Base-by-base conservation (phyloP, 148 eudicot species). In the Rhododendron ferrugineum region DNA sequence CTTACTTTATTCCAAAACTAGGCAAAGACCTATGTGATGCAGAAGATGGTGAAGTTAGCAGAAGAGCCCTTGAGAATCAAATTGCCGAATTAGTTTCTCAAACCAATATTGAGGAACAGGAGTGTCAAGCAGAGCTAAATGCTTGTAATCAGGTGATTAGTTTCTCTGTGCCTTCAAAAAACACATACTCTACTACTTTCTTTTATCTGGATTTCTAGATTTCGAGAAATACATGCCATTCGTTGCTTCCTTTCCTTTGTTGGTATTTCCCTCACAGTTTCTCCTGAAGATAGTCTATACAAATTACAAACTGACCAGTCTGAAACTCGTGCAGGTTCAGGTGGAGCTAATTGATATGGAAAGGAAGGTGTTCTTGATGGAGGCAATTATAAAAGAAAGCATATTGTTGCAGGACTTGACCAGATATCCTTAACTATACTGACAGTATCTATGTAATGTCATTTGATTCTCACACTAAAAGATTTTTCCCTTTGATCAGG, bases 321-420 rank as follows among this genome's bases (percentile, higher is more conserved):
- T 23, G 78, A 77, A 56, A 40, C 78, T 85, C 79, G 13, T 87
- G 87, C 90, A 96, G 98, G 89, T 90, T 62, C 93, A 89, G 85
- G 88, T 85, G 82, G 93, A 92, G 82, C 87, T 92, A 85, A 77
- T 44, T 84, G 87, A 91, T 83, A 76, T 89, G 86, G 89, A 87
- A 84, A 90, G 91, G 85, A 94, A 89, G 89, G 84, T 89, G 85
- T 89, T 86, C 80, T 87, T 93, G 88, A 90, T 93, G 87, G 91
- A 93, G 87, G 81, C 87, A 85, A 80, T 93, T 23, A 89, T 85
- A 88, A 90, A 89, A 80, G 93, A 87, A 89, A 92, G 86, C 83
- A 86, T 83, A 70, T 95, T 89, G 81, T 86, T 94, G 90, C 93
- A 94, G 88, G 91, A 92, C 54, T 82, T 93, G 84, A 89, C 92